Conservation (phyloP, 345 rosid genomes). For the Erucastrum elatum region DNA sequence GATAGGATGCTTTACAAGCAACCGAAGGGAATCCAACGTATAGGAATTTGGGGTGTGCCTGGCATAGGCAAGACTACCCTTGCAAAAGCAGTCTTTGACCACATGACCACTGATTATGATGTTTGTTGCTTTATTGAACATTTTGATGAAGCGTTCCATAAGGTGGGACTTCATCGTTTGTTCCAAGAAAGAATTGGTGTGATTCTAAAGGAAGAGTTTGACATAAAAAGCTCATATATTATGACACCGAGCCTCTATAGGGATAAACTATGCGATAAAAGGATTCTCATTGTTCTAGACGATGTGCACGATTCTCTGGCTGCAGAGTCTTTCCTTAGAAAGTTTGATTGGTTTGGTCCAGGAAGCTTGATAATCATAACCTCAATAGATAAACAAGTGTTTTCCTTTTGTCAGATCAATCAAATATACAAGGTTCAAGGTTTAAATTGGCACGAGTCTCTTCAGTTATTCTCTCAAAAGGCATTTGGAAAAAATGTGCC, state of each 20-base stretch:
- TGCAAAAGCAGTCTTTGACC: constrained; percentile 2
- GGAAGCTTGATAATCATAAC: constrained; percentile 27
- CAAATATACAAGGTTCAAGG: constrained; percentile 1
- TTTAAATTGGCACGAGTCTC: not conserved
- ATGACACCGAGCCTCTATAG: not conserved
- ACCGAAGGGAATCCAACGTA: not conserved
- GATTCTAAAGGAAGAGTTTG: not conserved
- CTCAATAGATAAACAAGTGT: constrained; percentile 11
- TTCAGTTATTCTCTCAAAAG: not conserved
- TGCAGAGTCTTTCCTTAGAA: constrained; percentile 5
- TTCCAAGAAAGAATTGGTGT: not conserved
- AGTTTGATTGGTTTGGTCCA: constrained; percentile 1
- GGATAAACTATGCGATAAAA: not conserved
- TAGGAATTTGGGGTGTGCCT: constrained; percentile 33
- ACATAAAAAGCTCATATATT: not conserved
- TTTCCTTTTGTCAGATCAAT: not conserved
- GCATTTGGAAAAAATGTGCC: not conserved
- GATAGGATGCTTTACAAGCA: constrained; percentile 7
- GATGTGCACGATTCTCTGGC: not conserved
- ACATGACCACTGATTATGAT: not conserved
- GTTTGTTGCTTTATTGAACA: constrained; percentile 6
- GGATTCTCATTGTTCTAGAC: constrained; percentile 26
- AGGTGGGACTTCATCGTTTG: not conserved
- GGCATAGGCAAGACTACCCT: constrained; percentile 30
- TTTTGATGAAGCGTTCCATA: not conserved